Evolutionary conservation across 257 asterid genomes (phyloP).

Genomic region (Nicotiana attenuata): DNA sequence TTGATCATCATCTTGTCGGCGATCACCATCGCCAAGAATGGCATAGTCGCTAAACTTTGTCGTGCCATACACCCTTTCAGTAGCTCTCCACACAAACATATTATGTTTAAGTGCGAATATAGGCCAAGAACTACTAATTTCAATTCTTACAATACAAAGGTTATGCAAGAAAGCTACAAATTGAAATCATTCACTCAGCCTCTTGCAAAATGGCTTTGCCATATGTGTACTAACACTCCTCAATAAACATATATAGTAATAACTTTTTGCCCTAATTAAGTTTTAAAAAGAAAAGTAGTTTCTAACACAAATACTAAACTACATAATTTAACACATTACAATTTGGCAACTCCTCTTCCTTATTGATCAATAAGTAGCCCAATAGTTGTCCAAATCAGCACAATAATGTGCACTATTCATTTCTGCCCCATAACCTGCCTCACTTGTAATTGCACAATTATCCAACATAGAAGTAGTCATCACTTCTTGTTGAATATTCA

Average conservation of each 20-base stretch:
- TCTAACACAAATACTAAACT: not conserved
- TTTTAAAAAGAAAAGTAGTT: too few species aligned
- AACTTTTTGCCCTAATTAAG: not conserved
- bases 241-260: not conserved
- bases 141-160: too few species aligned
- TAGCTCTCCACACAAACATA: too few species aligned
- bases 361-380: slow-evolving; percentile 45
- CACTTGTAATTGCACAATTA: slow-evolving; percentile 20
- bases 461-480: slow-evolving; percentile 9
- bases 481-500: slow-evolving; percentile 40
- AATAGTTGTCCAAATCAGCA: slow-evolving; percentile 58
- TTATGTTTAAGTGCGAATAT: too few species aligned
- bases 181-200: not conserved
- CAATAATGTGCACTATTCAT: slow-evolving; percentile 39
- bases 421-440: slow-evolving; percentile 34
- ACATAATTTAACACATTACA: not conserved
- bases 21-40: too few species aligned
- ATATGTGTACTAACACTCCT: not conserved
- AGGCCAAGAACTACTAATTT: too few species aligned
- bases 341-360: not conserved
- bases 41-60: too few species aligned
- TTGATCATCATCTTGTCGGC: too few species aligned
- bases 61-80: too few species aligned
- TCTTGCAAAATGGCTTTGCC: not conserved
- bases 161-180: not conserved